Evolutionary conservation across 1,284 basidiomycete species (phyloP).

Genomic region (Melampsora americana): DNA sequence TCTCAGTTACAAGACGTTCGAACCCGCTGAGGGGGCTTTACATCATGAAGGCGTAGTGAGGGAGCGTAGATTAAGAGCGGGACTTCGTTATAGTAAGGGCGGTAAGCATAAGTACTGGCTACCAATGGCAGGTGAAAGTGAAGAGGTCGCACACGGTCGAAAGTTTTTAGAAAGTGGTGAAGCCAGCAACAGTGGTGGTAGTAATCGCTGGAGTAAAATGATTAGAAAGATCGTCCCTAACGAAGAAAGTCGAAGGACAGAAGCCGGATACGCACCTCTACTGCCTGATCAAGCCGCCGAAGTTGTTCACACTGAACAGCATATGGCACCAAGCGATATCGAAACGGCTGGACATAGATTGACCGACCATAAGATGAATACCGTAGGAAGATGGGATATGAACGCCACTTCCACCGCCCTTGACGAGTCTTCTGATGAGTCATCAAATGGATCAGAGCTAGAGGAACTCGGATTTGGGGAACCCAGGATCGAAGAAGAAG

Average conservation of each 20-base stretch:
- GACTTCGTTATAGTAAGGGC: conserved; percentile 81
- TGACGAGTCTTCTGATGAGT: conserved; percentile 49
- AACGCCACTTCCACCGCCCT: conserved; percentile 46
- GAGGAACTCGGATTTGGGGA: conserved; percentile 61
- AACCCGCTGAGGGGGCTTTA: conserved; percentile 86
- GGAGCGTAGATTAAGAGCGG: conserved; percentile 77
- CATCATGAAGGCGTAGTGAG: conserved; percentile 74
- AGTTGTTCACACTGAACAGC: conserved; percentile 63
- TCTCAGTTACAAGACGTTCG: conserved; percentile 91
- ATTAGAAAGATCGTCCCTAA: conserved; percentile 39
- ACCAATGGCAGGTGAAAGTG: conserved; percentile 63
- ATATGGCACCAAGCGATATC: conserved; percentile 6
- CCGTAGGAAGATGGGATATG: conserved; percentile 45
- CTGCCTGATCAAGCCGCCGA: conserved; percentile 65
- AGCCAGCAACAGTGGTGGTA: conserved; percentile 9
- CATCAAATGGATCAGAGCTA: conserved; percentile 54
- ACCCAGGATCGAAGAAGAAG: conserved; percentile 65
- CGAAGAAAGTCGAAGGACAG: conserved; percentile 18
- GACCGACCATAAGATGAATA: conserved; percentile 54
- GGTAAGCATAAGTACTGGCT: conserved; percentile 63
- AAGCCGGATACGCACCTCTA: conserved; percentile 71
- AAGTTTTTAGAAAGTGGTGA: conserved; percentile 26
- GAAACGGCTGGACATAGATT: conserved; percentile 23
- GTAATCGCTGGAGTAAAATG: conserved; percentile 5
- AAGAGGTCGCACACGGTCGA: conserved; percentile 48